These are phyloP conservation scores for Amylocystis lapponica DNA, from an alignment of 768 basidiomycete genomes.

Conservation along the genomic window DNA sequence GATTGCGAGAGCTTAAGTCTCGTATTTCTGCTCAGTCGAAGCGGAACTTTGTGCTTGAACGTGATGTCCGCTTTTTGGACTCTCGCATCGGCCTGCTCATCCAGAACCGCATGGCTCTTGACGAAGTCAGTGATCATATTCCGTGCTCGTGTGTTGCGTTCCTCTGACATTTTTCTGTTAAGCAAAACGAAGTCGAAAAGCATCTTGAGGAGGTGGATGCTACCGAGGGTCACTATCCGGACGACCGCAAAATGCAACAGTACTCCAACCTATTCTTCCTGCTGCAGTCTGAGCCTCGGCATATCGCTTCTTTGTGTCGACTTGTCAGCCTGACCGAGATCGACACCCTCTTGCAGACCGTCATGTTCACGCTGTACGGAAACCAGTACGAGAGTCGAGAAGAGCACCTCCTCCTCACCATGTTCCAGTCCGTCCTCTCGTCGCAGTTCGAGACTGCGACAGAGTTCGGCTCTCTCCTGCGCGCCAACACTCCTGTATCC, in stretches of 20 bases:
- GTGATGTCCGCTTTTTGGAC: constrained; percentile 97
- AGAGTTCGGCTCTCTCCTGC: constrained; percentile 96
- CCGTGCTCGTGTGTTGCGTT: background rate
- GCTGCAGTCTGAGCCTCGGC: constrained; percentile 94
- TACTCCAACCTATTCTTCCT: constrained; percentile 99
- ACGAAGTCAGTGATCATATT: constrained; percentile 58
- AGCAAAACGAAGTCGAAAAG: constrained; percentile 94
- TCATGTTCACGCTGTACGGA: constrained; percentile 99
- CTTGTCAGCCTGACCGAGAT: constrained; percentile 96
- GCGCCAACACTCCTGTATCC: constrained; percentile 98
- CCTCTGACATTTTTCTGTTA: constrained; percentile 10
- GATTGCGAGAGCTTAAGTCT: constrained; percentile 90
- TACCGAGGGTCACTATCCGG: constrained; percentile 87
- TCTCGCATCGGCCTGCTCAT: constrained; percentile 95
- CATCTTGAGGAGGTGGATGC: constrained; percentile 96
- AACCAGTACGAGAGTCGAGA: constrained; percentile 89
- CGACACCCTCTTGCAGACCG: constrained; percentile 97
- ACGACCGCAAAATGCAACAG: constrained; percentile 90
- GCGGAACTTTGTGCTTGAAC: constrained; percentile 99
- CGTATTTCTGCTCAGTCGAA: constrained; percentile 98
- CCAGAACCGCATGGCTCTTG: constrained; percentile 96
- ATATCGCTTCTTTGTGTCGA: constrained; percentile 93
- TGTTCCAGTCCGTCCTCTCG: constrained; percentile 98
- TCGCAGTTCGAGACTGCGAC: constrained; percentile 99
- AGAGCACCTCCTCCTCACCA: constrained; percentile 95